Evolutionary conservation across 148 eudicot species (phyloP), one percentile per base, ranked within the genome.

Genomic region (Fagopyrum tataricum): DNA sequence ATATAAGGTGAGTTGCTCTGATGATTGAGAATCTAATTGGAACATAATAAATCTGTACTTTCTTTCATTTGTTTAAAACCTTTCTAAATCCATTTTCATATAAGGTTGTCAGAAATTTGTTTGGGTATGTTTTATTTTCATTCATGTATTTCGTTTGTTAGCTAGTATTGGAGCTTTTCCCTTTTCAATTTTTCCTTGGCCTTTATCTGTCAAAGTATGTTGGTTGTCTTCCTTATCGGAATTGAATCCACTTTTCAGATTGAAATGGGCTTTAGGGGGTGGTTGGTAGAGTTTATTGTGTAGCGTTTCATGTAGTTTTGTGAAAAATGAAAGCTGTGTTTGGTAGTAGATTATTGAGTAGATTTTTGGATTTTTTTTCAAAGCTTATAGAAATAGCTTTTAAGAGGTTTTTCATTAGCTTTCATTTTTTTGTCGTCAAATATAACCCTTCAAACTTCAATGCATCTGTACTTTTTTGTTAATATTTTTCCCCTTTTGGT

Each of bases 1-100:
- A 92, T 81, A 79, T 90, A 24, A 92, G 99, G 99, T 95, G 72
- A 74, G 61, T 53, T 71, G 39, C 23, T 47, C 42, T 71, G 46
- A 31, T 24, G 9, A 12, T 44, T 59, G 12, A 15, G 44, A 59
- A 43, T 42, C 42, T 73, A 41, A 31, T 51, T 8, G 14, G 61
- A n/a, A 26, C 8, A 44, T 31, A 5, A 61, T 61, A 26, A 26
- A 24, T 56, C 39, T 4, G n/a, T 26, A 61, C 40, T 61, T 11
- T 26, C 17, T 11, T 8, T 23, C 10, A 53, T 37, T 37, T 14
- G 23, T 9, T 13, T 18, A 31, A 61, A 23, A 26, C 17, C 17
- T 4, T 61, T 61, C 26, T 26, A 21, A 2, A 61, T 23, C 1
- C 6, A 13, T 70, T 41, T 68, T 18, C 49, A 70, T 31, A 31